Conservation (phyloP, 2,329 filamentous ascomycete species). For the Amylocarpus encephaloides region DNA sequence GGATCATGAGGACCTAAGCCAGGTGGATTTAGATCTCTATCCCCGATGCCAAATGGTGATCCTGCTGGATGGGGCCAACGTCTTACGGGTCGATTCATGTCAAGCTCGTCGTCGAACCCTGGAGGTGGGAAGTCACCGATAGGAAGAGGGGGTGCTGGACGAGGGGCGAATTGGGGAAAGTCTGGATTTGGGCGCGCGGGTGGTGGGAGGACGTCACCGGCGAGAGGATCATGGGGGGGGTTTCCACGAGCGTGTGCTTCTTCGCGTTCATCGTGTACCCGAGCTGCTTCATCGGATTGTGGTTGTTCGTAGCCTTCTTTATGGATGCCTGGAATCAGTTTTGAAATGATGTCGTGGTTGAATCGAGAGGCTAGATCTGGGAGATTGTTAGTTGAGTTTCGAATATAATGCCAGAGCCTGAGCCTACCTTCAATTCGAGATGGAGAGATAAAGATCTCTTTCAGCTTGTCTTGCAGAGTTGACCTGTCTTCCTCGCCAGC, state of each 20-base stretch:
- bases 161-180: slow-evolving; percentile 57
- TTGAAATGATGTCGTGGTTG: slow-evolving; percentile 77
- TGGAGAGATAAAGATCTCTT: slow-evolving; percentile 66
- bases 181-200: slow-evolving; percentile 65
- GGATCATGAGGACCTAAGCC: slow-evolving; percentile 83
- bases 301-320: slow-evolving; percentile 72
- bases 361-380: slow-evolving; percentile 62
- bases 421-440: slow-evolving; percentile 50
- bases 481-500: slow-evolving; percentile 46
- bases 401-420: neutral
- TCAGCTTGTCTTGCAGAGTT: slow-evolving; percentile 42
- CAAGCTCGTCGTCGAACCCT: slow-evolving; percentile 88
- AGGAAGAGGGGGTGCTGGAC: slow-evolving; percentile 58
- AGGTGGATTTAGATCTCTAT: slow-evolving; percentile 81
- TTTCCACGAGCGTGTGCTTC: slow-evolving; percentile 38
- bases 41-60: slow-evolving; percentile 66
- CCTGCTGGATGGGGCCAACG: slow-evolving; percentile 33
- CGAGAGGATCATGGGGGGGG: slow-evolving; percentile 35
- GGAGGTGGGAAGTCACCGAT: slow-evolving; percentile 74
- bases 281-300: slow-evolving; percentile 31
- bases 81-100: slow-evolving; percentile 64
- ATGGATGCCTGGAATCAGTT: slow-evolving; percentile 68
- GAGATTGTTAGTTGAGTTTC: slow-evolving; percentile 16
- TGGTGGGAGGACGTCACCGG: slow-evolving; percentile 46
- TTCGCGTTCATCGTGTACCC: slow-evolving; percentile 38